These are phyloP conservation scores for Pelagophyceae sp. DNA, from an alignment of 352 stramenopile species.

Conservation along the genomic window DNA sequence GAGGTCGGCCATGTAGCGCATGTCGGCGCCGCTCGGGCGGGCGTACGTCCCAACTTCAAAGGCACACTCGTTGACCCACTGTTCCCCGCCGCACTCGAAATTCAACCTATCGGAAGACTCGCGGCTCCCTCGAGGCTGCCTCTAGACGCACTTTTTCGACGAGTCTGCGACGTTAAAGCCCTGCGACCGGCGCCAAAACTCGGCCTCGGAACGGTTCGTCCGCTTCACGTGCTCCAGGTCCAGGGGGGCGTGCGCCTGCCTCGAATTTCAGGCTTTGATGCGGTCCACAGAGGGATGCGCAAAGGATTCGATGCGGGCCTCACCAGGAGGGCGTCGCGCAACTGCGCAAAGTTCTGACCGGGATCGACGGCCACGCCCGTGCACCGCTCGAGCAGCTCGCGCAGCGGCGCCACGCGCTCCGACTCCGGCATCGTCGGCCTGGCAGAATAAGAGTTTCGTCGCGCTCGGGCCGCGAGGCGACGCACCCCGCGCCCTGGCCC, in stretches of 20 bases:
- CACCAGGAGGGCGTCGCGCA: slow-evolving; percentile 60
- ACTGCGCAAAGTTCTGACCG: slow-evolving; percentile 58
- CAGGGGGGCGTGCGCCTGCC: slow-evolving; percentile 52
- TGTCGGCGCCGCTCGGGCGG: slow-evolving; percentile 56
- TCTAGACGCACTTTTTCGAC: slow-evolving; percentile 1
- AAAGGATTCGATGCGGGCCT: too few species aligned
- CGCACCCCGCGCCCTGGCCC: slow-evolving; percentile 30
- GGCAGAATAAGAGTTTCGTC: too few species aligned
- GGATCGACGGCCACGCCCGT: slow-evolving; percentile 37
- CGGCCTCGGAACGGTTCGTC: slow-evolving; percentile 85
- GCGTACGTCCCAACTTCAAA: slow-evolving; percentile 67
- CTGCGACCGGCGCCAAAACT: slow-evolving; percentile 87
- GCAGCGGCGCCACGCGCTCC: slow-evolving; percentile 59
- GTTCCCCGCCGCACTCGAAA: slow-evolving; percentile 96
- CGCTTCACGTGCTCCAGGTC: slow-evolving; percentile 78
- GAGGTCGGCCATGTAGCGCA: slow-evolving; percentile 84
- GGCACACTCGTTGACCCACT: slow-evolving; percentile 92
- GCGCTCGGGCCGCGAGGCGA: too few species aligned
- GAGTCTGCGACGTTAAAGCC: slow-evolving; percentile 46
- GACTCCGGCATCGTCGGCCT: slow-evolving; percentile 33
- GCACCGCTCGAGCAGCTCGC: slow-evolving; percentile 64
- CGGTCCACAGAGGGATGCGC: not conserved
- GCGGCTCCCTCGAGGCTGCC: too few species aligned
- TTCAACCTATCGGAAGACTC: slow-evolving; percentile 63
- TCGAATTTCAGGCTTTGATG: slow-evolving; percentile 40